These are phyloP conservation scores for Grigorovia humatica DNA, from an alignment of 805 yeast genomes.

Conservation along the genomic window DNA sequence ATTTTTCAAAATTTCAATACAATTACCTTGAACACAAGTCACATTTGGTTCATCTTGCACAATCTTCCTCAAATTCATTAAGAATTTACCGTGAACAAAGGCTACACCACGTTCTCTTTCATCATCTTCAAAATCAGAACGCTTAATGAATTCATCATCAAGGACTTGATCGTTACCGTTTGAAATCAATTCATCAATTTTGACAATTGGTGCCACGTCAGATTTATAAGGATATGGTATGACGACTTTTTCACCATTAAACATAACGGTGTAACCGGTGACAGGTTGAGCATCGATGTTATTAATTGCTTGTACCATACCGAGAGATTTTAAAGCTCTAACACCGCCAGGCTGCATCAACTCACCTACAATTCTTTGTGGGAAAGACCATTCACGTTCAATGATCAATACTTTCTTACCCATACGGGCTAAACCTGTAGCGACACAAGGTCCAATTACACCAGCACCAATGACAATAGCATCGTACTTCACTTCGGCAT, in stretches of 20 bases:
- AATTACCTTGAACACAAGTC: conserved; percentile 74
- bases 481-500: conserved; percentile 41
- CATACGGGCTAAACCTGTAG: conserved; percentile 80
- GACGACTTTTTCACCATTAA: conserved; percentile 42
- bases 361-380: conserved; percentile 96
- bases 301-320: conserved; percentile 53
- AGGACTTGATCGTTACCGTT: conserved; percentile 48
- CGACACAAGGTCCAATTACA: conserved; percentile 88
- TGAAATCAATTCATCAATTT: conserved; percentile 45
- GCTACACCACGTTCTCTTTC: conserved; percentile 64
- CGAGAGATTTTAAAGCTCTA: conserved; percentile 68
- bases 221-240: conserved; percentile 67
- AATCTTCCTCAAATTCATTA: conserved; percentile 63
- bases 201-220: conserved; percentile 34
- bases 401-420: conserved; percentile 68
- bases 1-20: conserved; percentile 51
- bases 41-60: conserved; percentile 64
- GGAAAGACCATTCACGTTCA: conserved; percentile 86
- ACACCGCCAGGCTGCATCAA: conserved; percentile 96
- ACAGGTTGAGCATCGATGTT: conserved; percentile 58
- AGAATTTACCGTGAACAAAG: conserved; percentile 87
- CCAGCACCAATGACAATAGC: conserved; percentile 97
- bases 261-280: conserved; percentile 73
- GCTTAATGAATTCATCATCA: conserved; percentile 40
- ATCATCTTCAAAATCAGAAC: conserved; percentile 46